Evolutionary conservation across 371 early-diverging fungal species (phyloP).

Genomic region (Actinomortierella wolfii): DNA sequence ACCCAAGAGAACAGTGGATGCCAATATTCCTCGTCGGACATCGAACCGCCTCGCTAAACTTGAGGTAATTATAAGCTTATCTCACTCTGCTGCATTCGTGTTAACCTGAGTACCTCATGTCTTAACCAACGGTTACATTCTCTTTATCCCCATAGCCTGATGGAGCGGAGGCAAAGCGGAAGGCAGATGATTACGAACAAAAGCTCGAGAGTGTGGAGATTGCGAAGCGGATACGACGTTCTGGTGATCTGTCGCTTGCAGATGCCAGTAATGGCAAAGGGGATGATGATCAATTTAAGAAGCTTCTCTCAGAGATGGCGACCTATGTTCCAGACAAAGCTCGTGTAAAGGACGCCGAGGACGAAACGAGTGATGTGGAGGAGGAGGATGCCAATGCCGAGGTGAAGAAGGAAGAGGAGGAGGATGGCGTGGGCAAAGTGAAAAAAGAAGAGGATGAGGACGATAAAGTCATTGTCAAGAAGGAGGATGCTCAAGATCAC

Average conservation of each 20-base stretch:
- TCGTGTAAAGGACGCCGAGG: slow-evolving; percentile 31
- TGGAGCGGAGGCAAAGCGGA: slow-evolving; percentile 11
- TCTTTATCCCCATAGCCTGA: no score
- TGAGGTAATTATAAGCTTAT: slow-evolving; percentile 8
- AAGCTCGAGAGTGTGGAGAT: background rate
- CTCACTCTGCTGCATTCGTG: no score
- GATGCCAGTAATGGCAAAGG: slow-evolving; percentile 31
- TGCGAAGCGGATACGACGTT: slow-evolving; percentile 7
- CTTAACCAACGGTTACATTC: no score
- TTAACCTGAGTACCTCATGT: no score
- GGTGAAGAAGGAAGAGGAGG: slow-evolving; percentile 10
- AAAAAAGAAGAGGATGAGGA: background rate
- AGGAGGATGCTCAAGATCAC: slow-evolving; percentile 20
- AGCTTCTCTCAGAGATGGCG: slow-evolving; percentile 23
- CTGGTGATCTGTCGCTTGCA: slow-evolving; percentile 21
- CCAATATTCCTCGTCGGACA: slow-evolving; percentile 14
- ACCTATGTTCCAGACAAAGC: slow-evolving; percentile 46
- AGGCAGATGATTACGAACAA: slow-evolving; percentile 9
- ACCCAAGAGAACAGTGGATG: no score
- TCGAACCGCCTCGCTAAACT: slow-evolving; percentile 28
- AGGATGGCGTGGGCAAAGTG: background rate
- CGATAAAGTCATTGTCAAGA: slow-evolving; percentile 7
- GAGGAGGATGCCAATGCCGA: background rate
- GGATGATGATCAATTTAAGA: slow-evolving; percentile 22
- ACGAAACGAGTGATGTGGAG: slow-evolving; percentile 17